Percentiles rank a stretch among this genome's conserved stretches.
Conservation (phyloP, 1,139 yeast genomes). For the Scheffersomyces lignicola region DNA sequence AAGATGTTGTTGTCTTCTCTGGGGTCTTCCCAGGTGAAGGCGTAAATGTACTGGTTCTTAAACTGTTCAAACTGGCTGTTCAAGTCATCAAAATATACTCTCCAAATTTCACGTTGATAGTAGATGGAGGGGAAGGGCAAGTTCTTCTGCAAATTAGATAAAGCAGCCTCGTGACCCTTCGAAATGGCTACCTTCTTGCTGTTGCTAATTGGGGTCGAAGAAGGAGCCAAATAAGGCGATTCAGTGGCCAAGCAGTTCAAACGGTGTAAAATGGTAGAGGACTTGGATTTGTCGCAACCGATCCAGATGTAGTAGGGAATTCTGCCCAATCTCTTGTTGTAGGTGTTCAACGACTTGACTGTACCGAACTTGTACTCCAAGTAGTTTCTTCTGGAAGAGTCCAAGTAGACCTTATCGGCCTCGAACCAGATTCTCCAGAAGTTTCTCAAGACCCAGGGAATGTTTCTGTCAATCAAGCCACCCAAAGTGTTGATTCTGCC, state of each 20-base stretch:
- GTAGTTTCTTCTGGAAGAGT: conserved; percentile 78
- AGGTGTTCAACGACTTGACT: conserved; percentile 66
- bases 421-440: conserved; percentile 91
- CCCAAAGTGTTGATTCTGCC: conserved; percentile 79
- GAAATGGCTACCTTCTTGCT: conserved; percentile 41
- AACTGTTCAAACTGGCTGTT: conserved; percentile 70
- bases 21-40: conserved; percentile 92
- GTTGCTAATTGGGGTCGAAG: conserved; percentile 19
- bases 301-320: conserved; percentile 84
- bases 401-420: conserved; percentile 76
- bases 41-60: conserved; percentile 76
- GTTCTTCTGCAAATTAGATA: conserved; percentile 58
- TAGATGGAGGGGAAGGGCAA: conserved; percentile 78
- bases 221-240: conserved; percentile 76
- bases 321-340: conserved; percentile 63
- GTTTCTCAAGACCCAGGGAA: conserved; percentile 73
- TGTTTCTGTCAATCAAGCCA: conserved; percentile 68
- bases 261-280: conserved; percentile 59
- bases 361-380: conserved; percentile 82
- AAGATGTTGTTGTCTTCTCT: conserved; percentile 72
- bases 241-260: conserved; percentile 76
- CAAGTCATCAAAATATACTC: conserved; percentile 76
- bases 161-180: conserved; percentile 78
- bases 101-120: conserved; percentile 74
- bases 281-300: conserved; percentile 71